Evolutionary conservation across 306 rosid genomes (phyloP).

Genomic region (Quercus variabilis): DNA sequence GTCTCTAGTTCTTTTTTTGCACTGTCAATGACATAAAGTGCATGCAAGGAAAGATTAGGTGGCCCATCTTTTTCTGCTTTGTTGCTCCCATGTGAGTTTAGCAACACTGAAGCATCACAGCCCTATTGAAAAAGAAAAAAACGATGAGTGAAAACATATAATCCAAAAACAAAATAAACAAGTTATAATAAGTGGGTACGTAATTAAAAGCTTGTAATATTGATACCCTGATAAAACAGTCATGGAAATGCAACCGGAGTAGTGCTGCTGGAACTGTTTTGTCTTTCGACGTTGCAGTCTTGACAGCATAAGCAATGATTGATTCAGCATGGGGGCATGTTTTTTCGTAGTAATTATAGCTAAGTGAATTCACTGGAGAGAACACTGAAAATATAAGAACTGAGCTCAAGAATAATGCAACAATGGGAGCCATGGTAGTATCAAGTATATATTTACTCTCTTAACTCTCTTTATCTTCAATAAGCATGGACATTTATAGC

Average conservation of each 20-base stretch:
- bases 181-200: not conserved
- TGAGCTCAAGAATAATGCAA: constrained; percentile 34
- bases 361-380: constrained; percentile 45
- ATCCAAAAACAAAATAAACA: not conserved
- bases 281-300: constrained; percentile 29
- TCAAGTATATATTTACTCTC: not conserved
- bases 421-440: constrained; percentile 38
- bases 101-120: constrained; percentile 52
- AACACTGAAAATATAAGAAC: constrained; percentile 39
- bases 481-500: constrained; percentile 38
- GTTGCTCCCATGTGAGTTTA: constrained; percentile 40
- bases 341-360: constrained; percentile 65
- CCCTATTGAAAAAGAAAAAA: constrained; percentile 25
- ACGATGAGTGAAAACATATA: not conserved
- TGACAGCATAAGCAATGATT: not conserved
- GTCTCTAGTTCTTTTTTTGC: constrained; percentile 50
- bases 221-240: constrained; percentile 53
- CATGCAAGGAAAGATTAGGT: constrained; percentile 49
- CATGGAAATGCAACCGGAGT: constrained; percentile 57
- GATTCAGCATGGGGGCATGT: constrained; percentile 64
- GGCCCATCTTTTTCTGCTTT: constrained; percentile 57
- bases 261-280: constrained; percentile 51
- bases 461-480: constrained; percentile 15
- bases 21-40: constrained; percentile 45
- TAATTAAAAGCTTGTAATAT: not conserved